Percentiles rank a stretch among this genome's conserved stretches.
phyloP scores from a whole-genome alignment of 495 filamentous ascomycete species.

The Cercophora scortea region DNA sequence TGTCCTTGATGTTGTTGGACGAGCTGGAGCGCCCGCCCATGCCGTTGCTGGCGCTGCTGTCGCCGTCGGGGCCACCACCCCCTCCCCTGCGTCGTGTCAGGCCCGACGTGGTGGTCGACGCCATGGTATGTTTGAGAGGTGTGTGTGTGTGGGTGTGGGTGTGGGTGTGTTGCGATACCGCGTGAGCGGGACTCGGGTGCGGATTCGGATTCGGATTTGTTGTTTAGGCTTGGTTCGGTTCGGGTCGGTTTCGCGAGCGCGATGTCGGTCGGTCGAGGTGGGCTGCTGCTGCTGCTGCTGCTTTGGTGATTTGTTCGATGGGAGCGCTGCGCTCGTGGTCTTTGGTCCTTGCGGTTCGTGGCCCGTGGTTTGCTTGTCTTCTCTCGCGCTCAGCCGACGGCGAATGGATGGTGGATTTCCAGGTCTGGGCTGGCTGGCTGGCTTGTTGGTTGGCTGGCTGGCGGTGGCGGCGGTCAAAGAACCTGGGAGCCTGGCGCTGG shows the following conservation, averaged over 20 bases:
- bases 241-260: not conserved
- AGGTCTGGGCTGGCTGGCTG: too few species aligned
- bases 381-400: too few species aligned
- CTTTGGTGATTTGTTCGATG: too few species aligned
- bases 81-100: slow-evolving; percentile 28
- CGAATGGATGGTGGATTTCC: too few species aligned
- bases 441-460: not conserved
- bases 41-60: slow-evolving; percentile 8
- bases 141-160: not conserved
- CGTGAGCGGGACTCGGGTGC: not conserved
- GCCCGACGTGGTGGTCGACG: slow-evolving; percentile 26
- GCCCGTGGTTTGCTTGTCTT: too few species aligned
- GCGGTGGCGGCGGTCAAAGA: too few species aligned
- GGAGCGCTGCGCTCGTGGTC: too few species aligned
- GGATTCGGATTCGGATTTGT: not conserved
- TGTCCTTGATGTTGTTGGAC: slow-evolving; percentile 44
- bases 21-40: slow-evolving; percentile 31
- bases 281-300: not conserved
- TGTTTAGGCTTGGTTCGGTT: not conserved
- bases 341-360: too few species aligned
- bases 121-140: slow-evolving; percentile 3
- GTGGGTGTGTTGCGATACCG: not conserved
- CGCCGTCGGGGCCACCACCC: slow-evolving; percentile 16
- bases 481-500: too few species aligned
- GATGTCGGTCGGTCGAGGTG: not conserved